These are phyloP conservation scores for Candida jianshihensis DNA, from an alignment of 805 yeast genomes.

Conservation along the genomic window DNA sequence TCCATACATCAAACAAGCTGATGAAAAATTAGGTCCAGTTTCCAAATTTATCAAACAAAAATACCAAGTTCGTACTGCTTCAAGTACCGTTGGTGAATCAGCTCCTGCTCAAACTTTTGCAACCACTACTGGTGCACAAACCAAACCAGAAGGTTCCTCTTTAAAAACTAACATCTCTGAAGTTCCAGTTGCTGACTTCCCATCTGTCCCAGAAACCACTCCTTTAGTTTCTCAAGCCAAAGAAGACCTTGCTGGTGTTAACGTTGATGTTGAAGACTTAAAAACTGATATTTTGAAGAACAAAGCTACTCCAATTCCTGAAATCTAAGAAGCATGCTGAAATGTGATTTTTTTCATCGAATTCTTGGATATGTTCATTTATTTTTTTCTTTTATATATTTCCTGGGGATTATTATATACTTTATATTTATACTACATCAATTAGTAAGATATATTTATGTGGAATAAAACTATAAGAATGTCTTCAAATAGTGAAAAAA, in stretches of 20 bases:
- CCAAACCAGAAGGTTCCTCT: conserved; percentile 4
- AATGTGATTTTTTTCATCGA: no score
- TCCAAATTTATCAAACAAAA: conserved; percentile 50
- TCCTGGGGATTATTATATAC: not conserved
- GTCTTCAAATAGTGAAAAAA: not conserved
- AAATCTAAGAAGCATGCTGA: no score
- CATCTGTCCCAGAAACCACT: conserved; percentile 27
- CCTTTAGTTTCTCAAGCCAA: conserved; percentile 18
- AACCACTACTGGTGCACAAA: conserved; percentile 12
- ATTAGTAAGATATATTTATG: no score
- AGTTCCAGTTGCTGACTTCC: conserved; percentile 20
- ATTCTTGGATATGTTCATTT: no score
- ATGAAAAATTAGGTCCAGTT: conserved; percentile 60
- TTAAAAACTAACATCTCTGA: conserved; percentile 1
- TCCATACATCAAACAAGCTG: conserved; percentile 53
- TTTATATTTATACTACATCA: not conserved
- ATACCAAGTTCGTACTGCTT: conserved; percentile 57
- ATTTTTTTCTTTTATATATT: not conserved
- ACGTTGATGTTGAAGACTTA: conserved; percentile 25
- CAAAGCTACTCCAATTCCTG: conserved; percentile 24
- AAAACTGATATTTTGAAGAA: conserved; percentile 25
- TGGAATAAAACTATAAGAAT: no score
- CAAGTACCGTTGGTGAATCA: conserved; percentile 46
- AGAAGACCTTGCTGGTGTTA: conserved; percentile 7
- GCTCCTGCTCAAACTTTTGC: conserved; percentile 12